These are phyloP conservation scores for Crataegus laevigata DNA, from an alignment of 306 rosid genomes.

Conservation along the genomic window DNA sequence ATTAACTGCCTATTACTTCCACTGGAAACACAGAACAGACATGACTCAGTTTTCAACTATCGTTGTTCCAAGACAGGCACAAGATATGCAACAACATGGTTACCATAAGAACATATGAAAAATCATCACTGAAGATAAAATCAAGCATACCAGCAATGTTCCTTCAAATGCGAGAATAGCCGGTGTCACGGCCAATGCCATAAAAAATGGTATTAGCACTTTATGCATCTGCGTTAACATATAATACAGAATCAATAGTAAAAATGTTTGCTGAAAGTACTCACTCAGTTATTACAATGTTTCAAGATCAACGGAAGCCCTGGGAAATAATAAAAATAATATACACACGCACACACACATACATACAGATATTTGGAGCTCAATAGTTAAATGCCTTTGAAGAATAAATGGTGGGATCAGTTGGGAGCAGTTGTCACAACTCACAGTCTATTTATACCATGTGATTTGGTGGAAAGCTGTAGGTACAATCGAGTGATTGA, in stretches of 20 bases:
- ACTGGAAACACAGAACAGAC: neutral
- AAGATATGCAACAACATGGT: neutral
- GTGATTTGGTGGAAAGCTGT: neutral
- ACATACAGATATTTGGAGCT: neutral
- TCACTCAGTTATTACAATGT: neutral
- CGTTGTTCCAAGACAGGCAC: neutral
- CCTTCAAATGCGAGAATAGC: conserved; percentile 78
- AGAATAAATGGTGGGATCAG: neutral
- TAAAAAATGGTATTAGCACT: conserved; percentile 64
- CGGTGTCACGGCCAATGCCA: conserved; percentile 67
- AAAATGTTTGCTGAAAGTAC: too few relatives aligned
- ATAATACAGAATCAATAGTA: neutral
- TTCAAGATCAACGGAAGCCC: neutral
- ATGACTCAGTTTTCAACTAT: conserved; percentile 5
- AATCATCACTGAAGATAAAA: neutral
- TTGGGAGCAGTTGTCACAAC: neutral
- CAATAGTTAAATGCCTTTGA: neutral
- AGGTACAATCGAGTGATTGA: neutral
- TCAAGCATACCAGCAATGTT: conserved; percentile 63
- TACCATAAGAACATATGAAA: neutral
- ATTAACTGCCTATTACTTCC: neutral
- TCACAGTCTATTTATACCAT: neutral
- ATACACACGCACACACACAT: too few relatives aligned
- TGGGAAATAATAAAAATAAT: neutral
- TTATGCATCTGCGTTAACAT: conserved; percentile 68